These are phyloP conservation scores for Stylonectria norvegica DNA, from an alignment of 2,329 filamentous ascomycete species.

Conservation along the genomic window DNA sequence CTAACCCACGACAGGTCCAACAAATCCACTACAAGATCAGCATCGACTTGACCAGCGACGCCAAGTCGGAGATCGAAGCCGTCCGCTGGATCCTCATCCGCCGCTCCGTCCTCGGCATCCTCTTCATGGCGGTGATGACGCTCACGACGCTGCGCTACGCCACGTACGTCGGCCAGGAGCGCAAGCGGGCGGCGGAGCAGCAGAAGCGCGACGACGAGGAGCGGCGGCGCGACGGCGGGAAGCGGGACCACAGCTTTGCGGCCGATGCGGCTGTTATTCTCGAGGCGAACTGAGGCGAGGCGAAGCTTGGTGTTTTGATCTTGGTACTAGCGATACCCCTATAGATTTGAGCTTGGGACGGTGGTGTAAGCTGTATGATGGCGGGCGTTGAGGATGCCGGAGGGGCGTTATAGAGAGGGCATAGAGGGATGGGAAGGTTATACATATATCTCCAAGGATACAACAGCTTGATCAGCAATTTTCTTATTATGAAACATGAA, in stretches of 20 bases:
- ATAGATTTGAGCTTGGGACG: neutral
- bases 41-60: slow-evolving; percentile 82
- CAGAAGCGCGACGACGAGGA: slow-evolving; percentile 43
- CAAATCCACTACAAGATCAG: slow-evolving; percentile 97
- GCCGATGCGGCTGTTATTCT: slow-evolving; percentile 56
- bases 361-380: neutral
- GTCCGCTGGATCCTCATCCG: slow-evolving; percentile 79
- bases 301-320: neutral
- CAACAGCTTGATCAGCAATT: no score
- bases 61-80: slow-evolving; percentile 86
- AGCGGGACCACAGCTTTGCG: slow-evolving; percentile 43
- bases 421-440: slow-evolving; percentile 6
- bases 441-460: no score
- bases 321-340: neutral
- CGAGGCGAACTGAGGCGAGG: slow-evolving; percentile 47
- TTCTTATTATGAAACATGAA: no score
- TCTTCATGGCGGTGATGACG: slow-evolving; percentile 63
- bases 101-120: slow-evolving; percentile 60
- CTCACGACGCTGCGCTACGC: slow-evolving; percentile 58
- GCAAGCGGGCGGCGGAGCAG: slow-evolving; percentile 44
- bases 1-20: slow-evolving; percentile 61
- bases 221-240: slow-evolving; percentile 41
- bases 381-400: no score
- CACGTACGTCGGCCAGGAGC: slow-evolving; percentile 52
- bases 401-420: no score